phyloP scores from a whole-genome alignment of 257 asterid genomes.

The Lycium barbarum region DNA sequence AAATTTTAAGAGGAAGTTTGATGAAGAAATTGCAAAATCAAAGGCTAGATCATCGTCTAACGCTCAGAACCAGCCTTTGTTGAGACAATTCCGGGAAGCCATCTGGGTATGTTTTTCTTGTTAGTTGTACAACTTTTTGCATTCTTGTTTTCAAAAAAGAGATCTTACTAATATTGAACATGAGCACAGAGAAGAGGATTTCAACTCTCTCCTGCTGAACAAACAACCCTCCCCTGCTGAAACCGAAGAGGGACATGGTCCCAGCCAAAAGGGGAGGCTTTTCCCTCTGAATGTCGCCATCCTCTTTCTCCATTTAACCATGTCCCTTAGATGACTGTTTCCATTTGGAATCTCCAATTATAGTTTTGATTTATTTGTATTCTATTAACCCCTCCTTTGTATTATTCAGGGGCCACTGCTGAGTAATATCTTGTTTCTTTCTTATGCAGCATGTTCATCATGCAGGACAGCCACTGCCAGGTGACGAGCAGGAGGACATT shows the following conservation, averaged over 20 bases:
- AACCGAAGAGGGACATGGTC: background rate
- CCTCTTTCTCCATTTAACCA: constrained; percentile 5
- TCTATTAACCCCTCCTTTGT: background rate
- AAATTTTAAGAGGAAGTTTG: constrained; percentile 73
- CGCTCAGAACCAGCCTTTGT: constrained; percentile 53
- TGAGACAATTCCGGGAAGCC: constrained; percentile 88
- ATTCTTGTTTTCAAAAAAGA: background rate
- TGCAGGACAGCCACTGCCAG: constrained; percentile 92
- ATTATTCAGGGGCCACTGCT: background rate
- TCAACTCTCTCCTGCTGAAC: background rate
- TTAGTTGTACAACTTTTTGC: constrained; percentile 17
- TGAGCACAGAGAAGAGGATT: constrained; percentile 1
- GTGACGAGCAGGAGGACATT: constrained; percentile 97
- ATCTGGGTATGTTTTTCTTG: constrained; percentile 69
- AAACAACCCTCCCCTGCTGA: background rate
- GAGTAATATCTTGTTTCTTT: constrained; percentile 28
- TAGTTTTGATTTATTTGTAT: constrained; percentile 17
- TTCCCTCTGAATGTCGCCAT: background rate
- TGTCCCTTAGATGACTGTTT: background rate
- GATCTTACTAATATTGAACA: background rate
- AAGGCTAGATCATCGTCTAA: constrained; percentile 53
- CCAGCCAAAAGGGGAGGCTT: background rate
- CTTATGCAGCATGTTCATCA: constrained; percentile 87
- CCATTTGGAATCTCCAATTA: constrained; percentile 5
- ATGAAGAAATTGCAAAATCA: constrained; percentile 58